Conservation (phyloP, 495 filamentous ascomycete species). For the Viridothelium virens region DNA sequence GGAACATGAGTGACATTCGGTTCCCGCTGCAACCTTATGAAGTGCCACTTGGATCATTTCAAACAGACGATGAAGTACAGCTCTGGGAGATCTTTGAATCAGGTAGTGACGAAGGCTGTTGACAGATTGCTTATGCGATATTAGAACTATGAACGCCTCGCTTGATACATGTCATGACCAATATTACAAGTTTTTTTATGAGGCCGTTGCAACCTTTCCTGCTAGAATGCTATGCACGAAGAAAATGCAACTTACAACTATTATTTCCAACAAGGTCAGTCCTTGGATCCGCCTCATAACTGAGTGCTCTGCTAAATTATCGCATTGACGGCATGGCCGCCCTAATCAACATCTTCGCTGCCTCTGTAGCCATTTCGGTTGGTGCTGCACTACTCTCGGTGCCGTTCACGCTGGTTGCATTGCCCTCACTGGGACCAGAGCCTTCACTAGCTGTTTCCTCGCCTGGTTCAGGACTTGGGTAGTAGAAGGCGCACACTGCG, state of each 20-base stretch:
- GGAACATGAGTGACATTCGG: no score
- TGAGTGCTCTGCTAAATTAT: not conserved
- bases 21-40: no score
- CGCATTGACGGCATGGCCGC: not conserved
- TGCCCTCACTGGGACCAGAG: not conserved
- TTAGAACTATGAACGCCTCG: not conserved
- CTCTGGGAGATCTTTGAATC: no score
- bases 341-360: not conserved
- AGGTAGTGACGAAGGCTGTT: no score
- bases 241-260: not conserved
- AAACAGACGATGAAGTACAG: no score
- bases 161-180: not conserved
- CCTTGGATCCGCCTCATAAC: not conserved
- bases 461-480: constrained; percentile 42
- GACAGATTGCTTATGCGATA: not conserved
- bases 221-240: not conserved
- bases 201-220: not conserved
- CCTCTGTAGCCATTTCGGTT: not conserved
- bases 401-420: not conserved
- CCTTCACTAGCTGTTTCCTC: not conserved
- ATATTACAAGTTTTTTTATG: not conserved
- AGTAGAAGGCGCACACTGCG: constrained; percentile 54
- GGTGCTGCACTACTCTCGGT: not conserved
- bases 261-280: not conserved
- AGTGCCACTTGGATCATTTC: no score